Evolutionary conservation across 352 stramenopile genomes (phyloP).

Genomic region (Phytopythium mirpurense): DNA sequence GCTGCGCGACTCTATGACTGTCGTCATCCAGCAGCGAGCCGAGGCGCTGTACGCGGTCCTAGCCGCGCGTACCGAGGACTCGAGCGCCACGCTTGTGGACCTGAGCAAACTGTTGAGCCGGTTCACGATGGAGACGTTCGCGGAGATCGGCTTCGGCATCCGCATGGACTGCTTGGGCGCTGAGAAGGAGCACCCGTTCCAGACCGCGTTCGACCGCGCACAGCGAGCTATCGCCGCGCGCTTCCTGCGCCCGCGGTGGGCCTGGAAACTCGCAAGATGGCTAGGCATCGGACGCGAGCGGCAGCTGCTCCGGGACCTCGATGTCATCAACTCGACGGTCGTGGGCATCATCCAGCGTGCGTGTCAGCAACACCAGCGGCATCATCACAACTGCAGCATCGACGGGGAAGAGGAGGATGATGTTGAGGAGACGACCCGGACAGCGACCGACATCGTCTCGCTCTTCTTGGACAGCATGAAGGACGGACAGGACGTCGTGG

Average conservation of each 20-base stretch:
- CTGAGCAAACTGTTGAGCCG: conserved; percentile 34
- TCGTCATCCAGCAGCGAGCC: conserved; percentile 27
- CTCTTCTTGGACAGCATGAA: conserved; percentile 33
- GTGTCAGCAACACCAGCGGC: conserved; percentile 10
- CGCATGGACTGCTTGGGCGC: conserved; percentile 32
- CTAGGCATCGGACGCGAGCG: conserved; percentile 29
- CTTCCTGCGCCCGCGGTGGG: conserved; percentile 30
- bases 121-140: conserved; percentile 50
- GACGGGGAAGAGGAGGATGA: background rate
- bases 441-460: conserved; percentile 29
- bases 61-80: conserved; percentile 9
- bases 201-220: conserved; percentile 38
- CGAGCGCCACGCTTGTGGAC: conserved; percentile 18
- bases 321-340: conserved; percentile 43
- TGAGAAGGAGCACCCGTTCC: conserved; percentile 42
- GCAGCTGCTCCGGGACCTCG: conserved; percentile 26
- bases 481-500: conserved; percentile 9
- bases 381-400: conserved; percentile 2
- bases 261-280: conserved; percentile 38
- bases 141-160: conserved; percentile 52
- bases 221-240: conserved; percentile 23
- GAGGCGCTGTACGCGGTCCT: conserved; percentile 22
- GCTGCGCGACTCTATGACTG: conserved; percentile 42
- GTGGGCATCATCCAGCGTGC: conserved; percentile 35
- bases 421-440: background rate